A percentile compares a stretch with the other conserved stretches of the same genome.
Conservation (phyloP, 495 filamentous ascomycete species). For the Neurospora sp. region DNA sequence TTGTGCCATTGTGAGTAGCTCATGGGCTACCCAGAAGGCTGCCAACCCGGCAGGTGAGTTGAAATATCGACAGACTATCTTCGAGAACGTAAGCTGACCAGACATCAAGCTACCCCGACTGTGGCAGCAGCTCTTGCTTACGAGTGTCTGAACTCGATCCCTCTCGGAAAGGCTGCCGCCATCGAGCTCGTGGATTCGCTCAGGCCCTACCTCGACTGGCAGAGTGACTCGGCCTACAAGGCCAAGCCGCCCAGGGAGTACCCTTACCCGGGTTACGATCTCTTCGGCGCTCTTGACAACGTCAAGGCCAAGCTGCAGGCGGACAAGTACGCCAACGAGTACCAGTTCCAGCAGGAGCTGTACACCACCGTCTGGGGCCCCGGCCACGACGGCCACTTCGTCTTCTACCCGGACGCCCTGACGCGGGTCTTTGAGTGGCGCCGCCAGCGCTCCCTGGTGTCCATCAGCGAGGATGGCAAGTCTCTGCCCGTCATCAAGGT, state of each 20-base stretch:
- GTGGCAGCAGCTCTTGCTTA: constrained; percentile 17
- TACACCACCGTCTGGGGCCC: constrained; percentile 22
- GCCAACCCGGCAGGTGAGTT: neutral
- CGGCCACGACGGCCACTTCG: constrained; percentile 42
- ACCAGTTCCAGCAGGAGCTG: constrained; percentile 41
- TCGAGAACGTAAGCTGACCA: neutral
- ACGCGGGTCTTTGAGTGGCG: constrained; percentile 17
- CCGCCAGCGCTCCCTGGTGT: constrained; percentile 14
- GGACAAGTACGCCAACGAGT: constrained; percentile 35
- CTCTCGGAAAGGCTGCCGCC: constrained; percentile 17
- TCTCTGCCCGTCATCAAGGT: constrained; percentile 18
- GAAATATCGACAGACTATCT: neutral
- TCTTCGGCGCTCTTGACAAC: constrained; percentile 26
- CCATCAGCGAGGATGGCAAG: constrained; percentile 19
- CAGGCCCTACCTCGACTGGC: constrained; percentile 24
- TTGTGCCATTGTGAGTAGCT: constrained; percentile 34
- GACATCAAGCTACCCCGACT: constrained; percentile 6
- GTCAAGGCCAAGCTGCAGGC: constrained; percentile 17
- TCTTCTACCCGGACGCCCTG: constrained; percentile 13
- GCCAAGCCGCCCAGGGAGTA: constrained; percentile 33
- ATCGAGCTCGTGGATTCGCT: constrained; percentile 21
- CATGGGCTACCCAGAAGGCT: constrained; percentile 26
- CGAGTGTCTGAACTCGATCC: constrained; percentile 22
- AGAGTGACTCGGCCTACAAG: constrained; percentile 33
- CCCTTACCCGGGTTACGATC: constrained; percentile 18